Conservation (phyloP, 2,329 filamentous ascomycete species). For the Alternaria incomplexa region DNA sequence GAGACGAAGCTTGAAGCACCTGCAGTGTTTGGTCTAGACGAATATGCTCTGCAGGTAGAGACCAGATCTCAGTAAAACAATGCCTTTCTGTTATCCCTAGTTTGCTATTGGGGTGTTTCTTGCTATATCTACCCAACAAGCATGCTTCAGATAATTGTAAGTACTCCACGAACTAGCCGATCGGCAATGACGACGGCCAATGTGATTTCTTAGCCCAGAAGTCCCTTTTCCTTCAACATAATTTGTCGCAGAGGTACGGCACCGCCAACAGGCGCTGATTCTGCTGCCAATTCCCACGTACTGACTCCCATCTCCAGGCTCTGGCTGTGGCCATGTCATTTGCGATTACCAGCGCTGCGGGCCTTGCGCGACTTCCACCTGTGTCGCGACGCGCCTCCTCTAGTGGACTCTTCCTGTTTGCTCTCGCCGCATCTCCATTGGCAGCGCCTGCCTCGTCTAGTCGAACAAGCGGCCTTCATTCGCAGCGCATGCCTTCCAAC, state of each 20-base stretch:
- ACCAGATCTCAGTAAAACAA: constrained; percentile 15
- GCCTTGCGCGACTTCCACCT: constrained; percentile 26
- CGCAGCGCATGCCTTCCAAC: constrained; percentile 18
- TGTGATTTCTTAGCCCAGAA: constrained; percentile 38
- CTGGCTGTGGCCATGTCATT: constrained; percentile 48
- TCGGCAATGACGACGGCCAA: constrained; percentile 41
- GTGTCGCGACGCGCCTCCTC: constrained; percentile 32
- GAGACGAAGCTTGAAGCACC: constrained; percentile 13
- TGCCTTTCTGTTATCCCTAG: not conserved
- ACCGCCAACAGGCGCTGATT: constrained; percentile 22
- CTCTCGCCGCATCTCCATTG: constrained; percentile 37
- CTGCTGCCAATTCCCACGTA: constrained; percentile 9
- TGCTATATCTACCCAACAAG: not conserved
- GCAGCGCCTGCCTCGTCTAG: constrained; percentile 30
- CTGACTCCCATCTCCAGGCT: constrained; percentile 35
- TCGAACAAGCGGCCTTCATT: constrained; percentile 21
- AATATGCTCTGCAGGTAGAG: constrained; percentile 3
- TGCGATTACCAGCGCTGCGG: constrained; percentile 38
- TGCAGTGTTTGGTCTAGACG: constrained; percentile 16
- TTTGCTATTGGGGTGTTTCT: not conserved
- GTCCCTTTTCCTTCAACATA: constrained; percentile 28
- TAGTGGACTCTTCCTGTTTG: constrained; percentile 38
- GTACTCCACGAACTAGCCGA: constrained; percentile 33
- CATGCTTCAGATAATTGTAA: constrained; percentile 32
- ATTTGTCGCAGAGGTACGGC: constrained; percentile 32